phyloP scores from a whole-genome alignment of 2,329 filamentous ascomycete genomes.

The Pyrenochaeta sp. region DNA sequence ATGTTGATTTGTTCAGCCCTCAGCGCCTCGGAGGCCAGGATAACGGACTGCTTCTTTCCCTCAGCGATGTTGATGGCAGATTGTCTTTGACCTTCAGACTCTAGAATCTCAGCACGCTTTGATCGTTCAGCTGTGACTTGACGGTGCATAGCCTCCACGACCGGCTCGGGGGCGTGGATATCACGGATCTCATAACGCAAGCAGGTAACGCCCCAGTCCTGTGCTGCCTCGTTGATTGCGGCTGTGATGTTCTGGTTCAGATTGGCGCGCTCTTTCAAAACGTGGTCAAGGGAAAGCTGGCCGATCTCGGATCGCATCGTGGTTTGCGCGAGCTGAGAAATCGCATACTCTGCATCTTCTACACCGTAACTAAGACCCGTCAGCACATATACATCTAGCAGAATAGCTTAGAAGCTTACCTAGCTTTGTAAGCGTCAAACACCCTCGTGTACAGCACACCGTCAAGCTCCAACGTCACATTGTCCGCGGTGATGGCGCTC shows the following conservation, averaged over 20 bases:
- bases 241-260: conserved; percentile 99
- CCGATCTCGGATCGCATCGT: conserved; percentile 99
- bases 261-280: conserved; percentile 93
- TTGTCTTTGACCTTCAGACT: conserved; percentile 95
- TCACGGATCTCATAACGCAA: conserved; percentile 97
- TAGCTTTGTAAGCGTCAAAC: conserved; percentile 97
- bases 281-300: conserved; percentile 94
- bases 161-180: conserved; percentile 92
- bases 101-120: conserved; percentile 96
- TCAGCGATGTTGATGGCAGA: conserved; percentile 99
- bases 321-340: conserved; percentile 95
- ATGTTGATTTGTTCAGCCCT: conserved; percentile 91
- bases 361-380: conserved; percentile 79
- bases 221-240: conserved; percentile 96
- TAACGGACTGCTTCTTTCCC: conserved; percentile 95
- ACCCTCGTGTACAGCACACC: conserved; percentile 95
- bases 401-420: conserved; percentile 59
- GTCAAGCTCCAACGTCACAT: conserved; percentile 95
- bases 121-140: conserved; percentile 97
- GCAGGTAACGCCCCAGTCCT: conserved; percentile 96
- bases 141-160: conserved; percentile 97
- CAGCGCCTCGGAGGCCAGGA: conserved; percentile 91
- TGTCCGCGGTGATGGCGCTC: conserved; percentile 97
- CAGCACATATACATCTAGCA: conserved; percentile 10
- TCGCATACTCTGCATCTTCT: conserved; percentile 98